phyloP scores from a whole-genome alignment of 192 early-diverging fungal species.

The Bifiguratus adelaidae region DNA sequence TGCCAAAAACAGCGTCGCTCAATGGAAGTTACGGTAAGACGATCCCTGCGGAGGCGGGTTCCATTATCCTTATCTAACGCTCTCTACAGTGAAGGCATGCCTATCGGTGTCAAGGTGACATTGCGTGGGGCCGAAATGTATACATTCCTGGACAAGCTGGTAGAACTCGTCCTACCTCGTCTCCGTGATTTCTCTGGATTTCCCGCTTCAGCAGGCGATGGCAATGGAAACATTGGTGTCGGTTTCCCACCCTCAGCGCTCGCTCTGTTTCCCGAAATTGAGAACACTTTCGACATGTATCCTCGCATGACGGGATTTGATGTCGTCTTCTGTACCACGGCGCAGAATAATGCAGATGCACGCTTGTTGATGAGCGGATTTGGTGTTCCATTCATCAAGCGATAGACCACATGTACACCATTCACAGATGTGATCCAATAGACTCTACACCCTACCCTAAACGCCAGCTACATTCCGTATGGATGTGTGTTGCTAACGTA shows the following conservation, averaged over 20 bases:
- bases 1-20: slow-evolving; percentile 66
- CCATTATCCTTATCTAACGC: background rate
- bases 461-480: no score
- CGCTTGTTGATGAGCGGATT: slow-evolving; percentile 81
- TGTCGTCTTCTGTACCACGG: slow-evolving; percentile 78
- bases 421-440: no score
- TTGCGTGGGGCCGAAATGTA: slow-evolving; percentile 82
- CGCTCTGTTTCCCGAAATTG: slow-evolving; percentile 94
- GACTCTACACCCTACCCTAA: no score
- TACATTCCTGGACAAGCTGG: slow-evolving; percentile 88
- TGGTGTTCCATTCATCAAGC: slow-evolving; percentile 66
- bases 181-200: slow-evolving; percentile 87
- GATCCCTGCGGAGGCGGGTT: background rate
- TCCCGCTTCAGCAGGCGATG: slow-evolving; percentile 61
- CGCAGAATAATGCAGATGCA: slow-evolving; percentile 61
- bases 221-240: slow-evolving; percentile 73
- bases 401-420: no score
- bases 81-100: slow-evolving; percentile 52
- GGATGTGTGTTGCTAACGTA: no score
- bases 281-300: slow-evolving; percentile 89
- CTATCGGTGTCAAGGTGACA: slow-evolving; percentile 73
- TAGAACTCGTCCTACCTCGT: slow-evolving; percentile 89
- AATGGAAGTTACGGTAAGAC: slow-evolving; percentile 80
- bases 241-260: slow-evolving; percentile 76
- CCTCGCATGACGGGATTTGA: slow-evolving; percentile 83